Base-by-base conservation (phyloP, 257 asterid genomes). In the Solanum rostratum region DNA sequence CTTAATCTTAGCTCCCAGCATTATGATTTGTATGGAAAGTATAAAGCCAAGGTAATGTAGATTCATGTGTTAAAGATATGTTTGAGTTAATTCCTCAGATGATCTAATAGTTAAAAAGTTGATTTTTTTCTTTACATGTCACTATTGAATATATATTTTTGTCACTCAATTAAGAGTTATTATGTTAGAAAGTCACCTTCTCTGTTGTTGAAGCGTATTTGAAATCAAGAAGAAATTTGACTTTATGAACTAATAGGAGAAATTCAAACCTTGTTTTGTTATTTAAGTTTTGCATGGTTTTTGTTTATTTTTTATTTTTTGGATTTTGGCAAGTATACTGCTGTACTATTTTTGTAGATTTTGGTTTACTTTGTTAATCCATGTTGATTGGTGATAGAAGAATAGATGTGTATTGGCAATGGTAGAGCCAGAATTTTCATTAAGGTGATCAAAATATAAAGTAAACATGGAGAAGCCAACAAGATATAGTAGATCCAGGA, bases 11-110 rank as follows among this genome's bases (percentile, higher is more conserved):
- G 60, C 81, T 88, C 98, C 15, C 84, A 90, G 0, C 93, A 94
- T 85, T 96, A 95, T 84, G 99, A 95, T 91, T 96, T 94, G 7
- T 96, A 93, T 82, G 99, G 99, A 1, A 96, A 96, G 68, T 93
- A 95, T 88, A 95, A 96, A 66, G 97, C 97, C 85, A 96, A 96
- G 99, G 98, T 94, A 29, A 11, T 60, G 37, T 57, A 57, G 29
- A 57, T 57, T 57, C 65, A 20, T 20, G 27, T 57, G 65, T 29
- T 29, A 66, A 7, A 7, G 74, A 30, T 66, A 30, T 66, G 7
- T 30, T 65, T 2, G 2, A 55, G 27, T 55, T 55, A 16, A 14
- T 50, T 50, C 14, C 19, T 50, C 5, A 14, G 19, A 54, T 54
- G 4, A 10, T 54, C 1, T 33, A 33, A 33, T 33, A 33, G 39